Evolutionary conservation across 108 stramenopile genomes (phyloP).

Genomic region (Chaetoceros muelleri): DNA sequence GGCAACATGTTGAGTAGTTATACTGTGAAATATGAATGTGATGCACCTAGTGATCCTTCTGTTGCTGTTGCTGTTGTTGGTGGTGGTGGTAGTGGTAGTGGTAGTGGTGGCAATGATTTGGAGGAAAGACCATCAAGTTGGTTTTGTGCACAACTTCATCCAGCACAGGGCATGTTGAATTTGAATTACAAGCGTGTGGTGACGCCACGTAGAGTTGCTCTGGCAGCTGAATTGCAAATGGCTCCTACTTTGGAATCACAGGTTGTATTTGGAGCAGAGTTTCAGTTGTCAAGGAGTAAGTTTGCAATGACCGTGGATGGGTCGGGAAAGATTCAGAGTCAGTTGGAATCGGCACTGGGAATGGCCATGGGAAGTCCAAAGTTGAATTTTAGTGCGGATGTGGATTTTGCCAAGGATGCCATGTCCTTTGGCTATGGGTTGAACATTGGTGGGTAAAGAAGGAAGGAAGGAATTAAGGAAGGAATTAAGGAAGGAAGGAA

Average conservation of each 20-base stretch:
- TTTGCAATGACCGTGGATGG: slow-evolving; percentile 62
- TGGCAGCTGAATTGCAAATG: slow-evolving; percentile 55
- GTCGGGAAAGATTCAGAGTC: slow-evolving; percentile 46
- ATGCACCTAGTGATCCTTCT: slow-evolving; percentile 6
- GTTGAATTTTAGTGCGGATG: slow-evolving; percentile 55
- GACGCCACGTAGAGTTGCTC: slow-evolving; percentile 60
- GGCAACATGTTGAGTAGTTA: slow-evolving; percentile 52
- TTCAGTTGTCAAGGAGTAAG: slow-evolving; percentile 62
- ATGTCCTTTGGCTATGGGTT: slow-evolving; percentile 81
- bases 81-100: not conserved
- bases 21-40: slow-evolving; percentile 46
- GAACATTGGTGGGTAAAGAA: slow-evolving; percentile 71
- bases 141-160: slow-evolving; percentile 54
- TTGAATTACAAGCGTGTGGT: slow-evolving; percentile 68
- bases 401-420: slow-evolving; percentile 64
- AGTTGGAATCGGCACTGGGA: slow-evolving; percentile 68
- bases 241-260: slow-evolving; percentile 58
- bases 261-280: slow-evolving; percentile 72
- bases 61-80: slow-evolving; percentile 1
- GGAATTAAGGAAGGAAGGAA: too few relatives aligned
- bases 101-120: slow-evolving; percentile 1
- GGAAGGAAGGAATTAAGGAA: too few relatives aligned
- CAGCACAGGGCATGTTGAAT: slow-evolving; percentile 40
- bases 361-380: slow-evolving; percentile 62
- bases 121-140: slow-evolving; percentile 26